Conservation (phyloP, 2,329 filamentous ascomycete genomes). For the Fusarium sp. region DNA sequence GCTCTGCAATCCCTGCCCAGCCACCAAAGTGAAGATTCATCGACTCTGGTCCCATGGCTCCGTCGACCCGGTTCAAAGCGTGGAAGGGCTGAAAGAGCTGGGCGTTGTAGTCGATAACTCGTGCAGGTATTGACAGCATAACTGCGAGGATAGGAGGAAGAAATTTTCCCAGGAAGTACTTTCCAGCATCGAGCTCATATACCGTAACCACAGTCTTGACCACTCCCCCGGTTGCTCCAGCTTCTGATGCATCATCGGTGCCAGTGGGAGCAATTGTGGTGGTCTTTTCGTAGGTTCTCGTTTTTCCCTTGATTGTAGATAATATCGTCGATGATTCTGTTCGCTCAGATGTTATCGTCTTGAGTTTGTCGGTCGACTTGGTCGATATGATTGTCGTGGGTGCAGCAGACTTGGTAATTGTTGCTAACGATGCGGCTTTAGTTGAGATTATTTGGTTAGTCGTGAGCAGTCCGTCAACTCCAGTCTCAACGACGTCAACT, state of each 20-base stretch:
- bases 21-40: conserved; percentile 55
- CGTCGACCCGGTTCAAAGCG: conserved; percentile 50
- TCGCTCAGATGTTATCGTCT: conserved; percentile 30
- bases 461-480: conserved; percentile 14
- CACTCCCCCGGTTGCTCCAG: conserved; percentile 6
- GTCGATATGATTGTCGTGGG: conserved; percentile 32
- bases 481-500: conserved; percentile 17
- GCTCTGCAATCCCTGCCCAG: conserved; percentile 48
- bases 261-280: conserved; percentile 23
- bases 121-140: conserved; percentile 52
- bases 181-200: conserved; percentile 29
- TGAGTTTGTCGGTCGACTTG: conserved; percentile 12
- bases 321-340: conserved; percentile 32
- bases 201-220: conserved; percentile 25
- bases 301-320: conserved; percentile 33
- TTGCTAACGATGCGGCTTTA: conserved; percentile 18
- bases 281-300: conserved; percentile 30
- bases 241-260: conserved; percentile 2
- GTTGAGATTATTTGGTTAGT: conserved; percentile 28
- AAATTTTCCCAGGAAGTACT: conserved; percentile 55
- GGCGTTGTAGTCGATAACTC: conserved; percentile 55
- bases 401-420: conserved; percentile 13
- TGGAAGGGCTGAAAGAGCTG: conserved; percentile 58
- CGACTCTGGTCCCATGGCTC: conserved; percentile 53
- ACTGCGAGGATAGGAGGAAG: conserved; percentile 54